Evolutionary conservation across 768 basidiomycete species (phyloP), one percentile per base, ranked within the genome.

Genomic region (Lactarius psammicola): DNA sequence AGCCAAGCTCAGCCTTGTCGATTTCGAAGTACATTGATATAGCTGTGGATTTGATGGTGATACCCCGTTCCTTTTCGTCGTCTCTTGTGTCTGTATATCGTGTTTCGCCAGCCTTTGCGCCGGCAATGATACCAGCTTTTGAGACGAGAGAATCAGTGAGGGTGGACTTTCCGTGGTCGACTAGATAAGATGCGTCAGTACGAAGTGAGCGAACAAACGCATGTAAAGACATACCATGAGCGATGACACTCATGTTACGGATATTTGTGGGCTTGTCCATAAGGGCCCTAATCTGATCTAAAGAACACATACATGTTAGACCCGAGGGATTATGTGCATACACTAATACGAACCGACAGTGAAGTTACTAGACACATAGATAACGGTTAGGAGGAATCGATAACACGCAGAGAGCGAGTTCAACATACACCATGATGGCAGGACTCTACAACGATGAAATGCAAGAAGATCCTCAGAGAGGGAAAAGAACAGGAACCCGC

Each of bases 81-180:
- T 90, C 87, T 82, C 96, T 85, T 66, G 97, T 98, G 79, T 98
- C 95, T 63, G 94, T 98, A 78, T 95, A 98, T 67, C 96, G 93
- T 86, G 92, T 84, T 66, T 97, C 94, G 76, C 97, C 97, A 66
- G 97, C 94, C 77, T 97, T 96, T 74, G 93, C 81, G 51, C 83
- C 80, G 68, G 97, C 96, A 73, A 99, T 98, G 78, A 99, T 99
- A 85, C 97, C 97, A 69, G 97, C 97, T 83, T 98, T 98, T 70
- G 96, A 95, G 76, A 99, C 95, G 54, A 99, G 84, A 49, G 96
- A 98, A 79, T 99, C 97, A 71, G 97, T 98, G 72, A 99, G 88
- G 73, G 97, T 99, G 63, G 97, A 99, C 81, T 99, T 99, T 82
- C 97, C 97, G 82, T 99, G 97, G 80, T 99, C 97, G 86, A 99